A percentile compares a stretch with the other conserved stretches of the same genome.
These are phyloP conservation scores for Arthrobotrys sphaeroides DNA, from an alignment of 2,329 filamentous ascomycete species.

Conservation along the genomic window DNA sequence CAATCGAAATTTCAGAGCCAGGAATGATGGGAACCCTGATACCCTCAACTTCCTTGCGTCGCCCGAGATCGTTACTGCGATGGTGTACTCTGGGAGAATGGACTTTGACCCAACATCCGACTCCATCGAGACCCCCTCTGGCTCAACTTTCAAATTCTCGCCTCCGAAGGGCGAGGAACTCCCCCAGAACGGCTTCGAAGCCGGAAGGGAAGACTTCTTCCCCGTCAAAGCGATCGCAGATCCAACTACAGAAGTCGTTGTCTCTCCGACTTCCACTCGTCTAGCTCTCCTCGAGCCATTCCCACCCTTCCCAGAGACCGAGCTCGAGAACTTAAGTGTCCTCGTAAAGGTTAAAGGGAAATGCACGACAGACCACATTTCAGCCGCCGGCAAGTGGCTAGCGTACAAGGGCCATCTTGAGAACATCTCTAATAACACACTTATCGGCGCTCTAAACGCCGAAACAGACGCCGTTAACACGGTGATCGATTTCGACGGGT, in stretches of 20 bases:
- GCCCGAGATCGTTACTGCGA: conserved; percentile 93
- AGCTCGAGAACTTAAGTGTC: conserved; percentile 80
- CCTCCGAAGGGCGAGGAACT: conserved; percentile 73
- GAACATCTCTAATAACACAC: conserved; percentile 96
- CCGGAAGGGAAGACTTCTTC: conserved; percentile 77
- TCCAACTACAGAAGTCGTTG: conserved; percentile 74
- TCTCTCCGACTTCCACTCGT: conserved; percentile 87
- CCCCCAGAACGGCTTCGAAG: conserved; percentile 78
- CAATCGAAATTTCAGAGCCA: conserved; percentile 97
- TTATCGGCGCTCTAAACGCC: conserved; percentile 92
- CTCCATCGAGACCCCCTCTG: conserved; percentile 78
- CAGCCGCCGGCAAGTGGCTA: conserved; percentile 93
- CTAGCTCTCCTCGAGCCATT: conserved; percentile 93
- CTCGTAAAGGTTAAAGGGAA: conserved; percentile 97
- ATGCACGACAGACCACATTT: conserved; percentile 99
- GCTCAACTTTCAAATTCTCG: conserved; percentile 83
- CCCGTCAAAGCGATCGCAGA: conserved; percentile 78
- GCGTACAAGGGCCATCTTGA: conserved; percentile 99
- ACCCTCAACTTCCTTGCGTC: conserved; percentile 99
- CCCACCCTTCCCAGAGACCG: conserved; percentile 77
- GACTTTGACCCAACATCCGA: conserved; percentile 97
- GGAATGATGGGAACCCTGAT: conserved; percentile 93
- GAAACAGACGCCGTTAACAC: conserved; percentile 91
- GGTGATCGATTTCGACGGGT: conserved; percentile 86
- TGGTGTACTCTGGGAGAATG: conserved; percentile 89